These are phyloP conservation scores for Thraustotheca clavata DNA, from an alignment of 352 stramenopile species.

Conservation along the genomic window DNA sequence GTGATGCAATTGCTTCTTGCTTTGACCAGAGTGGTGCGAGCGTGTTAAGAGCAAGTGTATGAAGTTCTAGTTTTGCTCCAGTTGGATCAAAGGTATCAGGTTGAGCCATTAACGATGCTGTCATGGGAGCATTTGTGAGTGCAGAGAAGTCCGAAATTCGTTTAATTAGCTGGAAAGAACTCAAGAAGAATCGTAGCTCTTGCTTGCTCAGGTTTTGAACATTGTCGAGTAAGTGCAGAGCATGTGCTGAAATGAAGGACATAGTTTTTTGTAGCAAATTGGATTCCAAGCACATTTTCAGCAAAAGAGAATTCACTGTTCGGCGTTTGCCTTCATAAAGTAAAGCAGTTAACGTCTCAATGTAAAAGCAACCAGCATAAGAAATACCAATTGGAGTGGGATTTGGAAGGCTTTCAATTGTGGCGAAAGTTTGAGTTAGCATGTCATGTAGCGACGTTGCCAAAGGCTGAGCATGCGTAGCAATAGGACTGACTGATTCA, in stretches of 20 bases:
- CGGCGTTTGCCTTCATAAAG: slow-evolving; percentile 74
- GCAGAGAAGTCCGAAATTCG: slow-evolving; percentile 59
- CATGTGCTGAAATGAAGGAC: background rate
- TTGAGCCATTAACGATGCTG: slow-evolving; percentile 44
- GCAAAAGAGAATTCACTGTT: slow-evolving; percentile 60
- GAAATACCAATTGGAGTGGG: slow-evolving; percentile 54
- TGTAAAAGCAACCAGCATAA: slow-evolving; percentile 67
- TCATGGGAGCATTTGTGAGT: slow-evolving; percentile 53
- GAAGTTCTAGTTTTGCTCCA: slow-evolving; percentile 49
- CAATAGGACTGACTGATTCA: slow-evolving; percentile 42
- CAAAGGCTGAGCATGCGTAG: slow-evolving; percentile 46
- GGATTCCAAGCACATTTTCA: slow-evolving; percentile 26
- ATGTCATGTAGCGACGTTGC: slow-evolving; percentile 36
- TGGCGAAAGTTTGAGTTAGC: slow-evolving; percentile 43
- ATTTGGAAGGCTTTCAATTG: slow-evolving; percentile 30
- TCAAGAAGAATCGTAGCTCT: slow-evolving; percentile 33
- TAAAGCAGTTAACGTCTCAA: slow-evolving; percentile 67
- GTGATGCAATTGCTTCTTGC: background rate
- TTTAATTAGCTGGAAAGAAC: slow-evolving; percentile 46
- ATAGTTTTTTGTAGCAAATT: background rate
- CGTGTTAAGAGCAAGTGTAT: slow-evolving; percentile 46
- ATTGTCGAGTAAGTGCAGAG: background rate
- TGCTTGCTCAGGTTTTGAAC: background rate
- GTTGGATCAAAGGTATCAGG: slow-evolving; percentile 39
- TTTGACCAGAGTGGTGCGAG: slow-evolving; percentile 38